Evolutionary conservation across 345 rosid species (phyloP), one percentile per base, ranked within the genome.

Genomic region (Zanthoxylum bungeanum): DNA sequence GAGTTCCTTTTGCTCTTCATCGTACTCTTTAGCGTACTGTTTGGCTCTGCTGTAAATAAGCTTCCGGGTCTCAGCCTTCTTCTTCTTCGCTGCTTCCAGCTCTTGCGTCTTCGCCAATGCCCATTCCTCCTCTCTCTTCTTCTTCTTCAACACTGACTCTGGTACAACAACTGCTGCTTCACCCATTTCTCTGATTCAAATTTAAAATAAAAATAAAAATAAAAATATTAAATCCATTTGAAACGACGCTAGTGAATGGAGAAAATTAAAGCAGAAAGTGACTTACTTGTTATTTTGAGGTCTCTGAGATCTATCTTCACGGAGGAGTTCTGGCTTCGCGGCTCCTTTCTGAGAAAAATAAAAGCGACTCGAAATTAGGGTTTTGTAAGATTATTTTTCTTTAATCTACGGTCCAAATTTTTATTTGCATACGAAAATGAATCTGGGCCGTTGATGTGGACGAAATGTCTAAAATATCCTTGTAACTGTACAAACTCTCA

Each of bases 81-180:
- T 86, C 81, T 85, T 77, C 88, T 85, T 91, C 0, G 71, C 68
- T 7, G 80, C 86, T 78, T 79, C 83, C 5, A 70, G 55, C 40
- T 71, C 87, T 47, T 79, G 78, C 53, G 64, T 85, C 78, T 85
- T 89, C 0, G 77, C 84, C 76, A 82, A 58, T 31, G 82, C 88
- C 92, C 92, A 87, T 33, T 84, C 87, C 64, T 83, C 93, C 19
- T 75, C 82, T 60, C 95, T 93, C 88, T 93, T 91, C 68, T 81
- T 76, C 87, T 91, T 93, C 87, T 86, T 88, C 79, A 93, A 57
- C 31, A 88, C 88, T 0, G 98, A 89, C 82, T 93, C 98, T 0
- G 97, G 98, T 56, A 91, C 66, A 44, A 59, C 78, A 21, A 33
- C 83, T 42, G n/a, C n/a, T n/a, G 73, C 84, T 21, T 67, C 77